A percentile compares a stretch with the other conserved stretches of the same genome.
Conservation (phyloP, 768 basidiomycete genomes). For the Hypsizygus marmoreus region DNA sequence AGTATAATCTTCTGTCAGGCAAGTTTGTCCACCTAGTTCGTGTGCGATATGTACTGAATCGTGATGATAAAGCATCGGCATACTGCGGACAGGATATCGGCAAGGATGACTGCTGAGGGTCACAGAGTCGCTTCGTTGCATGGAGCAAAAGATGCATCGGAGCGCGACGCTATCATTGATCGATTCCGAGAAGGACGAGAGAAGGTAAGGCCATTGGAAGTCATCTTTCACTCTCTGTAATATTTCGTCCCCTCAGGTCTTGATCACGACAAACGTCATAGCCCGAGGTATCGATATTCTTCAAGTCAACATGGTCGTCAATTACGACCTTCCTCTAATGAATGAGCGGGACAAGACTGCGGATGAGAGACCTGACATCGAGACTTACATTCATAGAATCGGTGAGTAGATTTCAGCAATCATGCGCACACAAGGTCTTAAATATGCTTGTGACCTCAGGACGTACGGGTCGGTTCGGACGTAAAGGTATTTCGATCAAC, state of each 20-base stretch:
- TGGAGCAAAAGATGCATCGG: slow-evolving; percentile 86
- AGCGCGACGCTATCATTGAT: slow-evolving; percentile 93
- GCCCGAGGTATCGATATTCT: slow-evolving; percentile 98
- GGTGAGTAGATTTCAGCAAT: slow-evolving; percentile 50
- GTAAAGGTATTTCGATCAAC: slow-evolving; percentile 96
- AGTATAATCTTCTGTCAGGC: slow-evolving; percentile 99
- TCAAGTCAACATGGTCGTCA: slow-evolving; percentile 99
- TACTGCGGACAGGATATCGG: slow-evolving; percentile 90
- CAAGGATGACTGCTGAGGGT: slow-evolving; percentile 88
- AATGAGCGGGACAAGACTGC: slow-evolving; percentile 59
- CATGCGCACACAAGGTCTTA: slow-evolving; percentile 1
- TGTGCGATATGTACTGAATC: slow-evolving; percentile 3
- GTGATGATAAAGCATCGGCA: slow-evolving; percentile 65
- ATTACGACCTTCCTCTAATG: slow-evolving; percentile 92
- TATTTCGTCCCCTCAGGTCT: slow-evolving; percentile 36
- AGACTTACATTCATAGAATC: slow-evolving; percentile 98
- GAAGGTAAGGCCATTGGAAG: slow-evolving; percentile 55
- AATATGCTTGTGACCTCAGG: slow-evolving; percentile 47
- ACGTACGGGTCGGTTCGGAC: slow-evolving; percentile 96
- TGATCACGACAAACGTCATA: slow-evolving; percentile 99
- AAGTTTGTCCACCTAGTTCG: slow-evolving; percentile 21
- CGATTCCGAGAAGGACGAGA: slow-evolving; percentile 94
- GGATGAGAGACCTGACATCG: slow-evolving; percentile 79
- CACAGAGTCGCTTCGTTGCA: slow-evolving; percentile 97
- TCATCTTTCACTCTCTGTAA: neutral